Evolutionary conservation across 805 yeast genomes (phyloP).

Genomic region (Schwanniomyces sp.): DNA sequence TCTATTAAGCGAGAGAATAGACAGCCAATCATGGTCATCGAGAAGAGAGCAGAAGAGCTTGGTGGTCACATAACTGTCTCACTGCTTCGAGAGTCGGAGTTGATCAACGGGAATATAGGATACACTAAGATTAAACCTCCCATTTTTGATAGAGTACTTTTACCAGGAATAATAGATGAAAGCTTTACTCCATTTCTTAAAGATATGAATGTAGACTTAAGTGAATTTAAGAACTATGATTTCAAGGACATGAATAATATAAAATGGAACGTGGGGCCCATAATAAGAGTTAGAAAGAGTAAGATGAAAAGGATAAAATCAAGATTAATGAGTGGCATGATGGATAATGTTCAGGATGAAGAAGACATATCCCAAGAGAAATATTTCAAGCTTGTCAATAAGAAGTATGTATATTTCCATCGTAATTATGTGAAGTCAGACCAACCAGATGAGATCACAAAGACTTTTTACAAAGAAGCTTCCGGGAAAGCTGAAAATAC

Average conservation of each 20-base stretch:
- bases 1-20: constrained; percentile 6
- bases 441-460: not conserved
- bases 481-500: constrained; percentile 22
- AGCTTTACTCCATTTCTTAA: constrained; percentile 20
- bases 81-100: constrained; percentile 15
- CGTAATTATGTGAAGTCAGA: constrained; percentile 24
- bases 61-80: constrained; percentile 29
- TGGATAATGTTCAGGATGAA: constrained; percentile 6
- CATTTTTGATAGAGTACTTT: constrained; percentile 23
- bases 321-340: constrained; percentile 8
- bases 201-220: not conserved
- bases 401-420: constrained; percentile 37
- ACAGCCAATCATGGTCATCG: constrained; percentile 27
- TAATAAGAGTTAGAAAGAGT: constrained; percentile 39
- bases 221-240: constrained; percentile 24
- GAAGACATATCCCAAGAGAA: constrained; percentile 8
- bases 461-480: constrained; percentile 3
- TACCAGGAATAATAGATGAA: constrained; percentile 22
- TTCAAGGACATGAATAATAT: constrained; percentile 21
- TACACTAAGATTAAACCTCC: constrained; percentile 7
- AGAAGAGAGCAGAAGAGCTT: constrained; percentile 21
- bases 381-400: constrained; percentile 29
- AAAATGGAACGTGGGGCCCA: constrained; percentile 45
- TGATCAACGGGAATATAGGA: constrained; percentile 8
- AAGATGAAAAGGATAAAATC: constrained; percentile 22